A percentile compares a stretch with the other conserved stretches of the same genome.
Evolutionary conservation across 1,284 basidiomycete species (phyloP).

Genomic region (Tilletia indica): DNA sequence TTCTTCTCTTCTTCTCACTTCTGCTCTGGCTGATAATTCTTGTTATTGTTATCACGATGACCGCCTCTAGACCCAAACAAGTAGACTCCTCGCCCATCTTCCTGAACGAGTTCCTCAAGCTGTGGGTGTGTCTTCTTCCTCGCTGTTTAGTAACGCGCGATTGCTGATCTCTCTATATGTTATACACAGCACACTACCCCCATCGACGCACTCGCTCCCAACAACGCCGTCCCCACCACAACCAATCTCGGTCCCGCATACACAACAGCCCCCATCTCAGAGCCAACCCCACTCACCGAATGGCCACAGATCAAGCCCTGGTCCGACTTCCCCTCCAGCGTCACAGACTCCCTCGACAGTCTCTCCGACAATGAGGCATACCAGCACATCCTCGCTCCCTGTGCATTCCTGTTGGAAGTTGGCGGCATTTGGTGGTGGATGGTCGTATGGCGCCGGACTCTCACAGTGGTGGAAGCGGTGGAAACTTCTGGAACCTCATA

Average conservation of each 20-base stretch:
- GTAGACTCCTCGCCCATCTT: conserved; percentile 12
- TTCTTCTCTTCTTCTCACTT: too few species aligned
- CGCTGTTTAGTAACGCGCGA: background rate
- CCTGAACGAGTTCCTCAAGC: conserved; percentile 17
- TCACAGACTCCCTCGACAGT: background rate
- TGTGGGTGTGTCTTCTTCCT: background rate
- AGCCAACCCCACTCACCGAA: background rate
- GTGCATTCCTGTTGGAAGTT: too few species aligned
- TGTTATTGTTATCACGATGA: background rate
- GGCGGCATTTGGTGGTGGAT: too few species aligned
- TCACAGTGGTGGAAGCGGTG: too few species aligned
- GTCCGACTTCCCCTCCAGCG: background rate
- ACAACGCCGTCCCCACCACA: background rate
- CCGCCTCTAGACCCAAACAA: background rate
- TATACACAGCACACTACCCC: conserved; percentile 1
- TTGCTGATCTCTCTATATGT: background rate
- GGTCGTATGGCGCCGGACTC: too few species aligned
- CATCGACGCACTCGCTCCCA: conserved; percentile 5
- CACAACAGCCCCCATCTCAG: conserved; percentile 1
- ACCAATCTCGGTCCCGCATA: background rate
- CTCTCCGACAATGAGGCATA: conserved; percentile 18
- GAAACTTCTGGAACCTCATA: too few species aligned
- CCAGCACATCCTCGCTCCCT: conserved; percentile 24
- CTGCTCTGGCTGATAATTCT: too few species aligned
- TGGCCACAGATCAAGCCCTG: background rate